phyloP scores from a whole-genome alignment of 768 basidiomycete species.

The Suillus ampliporus region DNA sequence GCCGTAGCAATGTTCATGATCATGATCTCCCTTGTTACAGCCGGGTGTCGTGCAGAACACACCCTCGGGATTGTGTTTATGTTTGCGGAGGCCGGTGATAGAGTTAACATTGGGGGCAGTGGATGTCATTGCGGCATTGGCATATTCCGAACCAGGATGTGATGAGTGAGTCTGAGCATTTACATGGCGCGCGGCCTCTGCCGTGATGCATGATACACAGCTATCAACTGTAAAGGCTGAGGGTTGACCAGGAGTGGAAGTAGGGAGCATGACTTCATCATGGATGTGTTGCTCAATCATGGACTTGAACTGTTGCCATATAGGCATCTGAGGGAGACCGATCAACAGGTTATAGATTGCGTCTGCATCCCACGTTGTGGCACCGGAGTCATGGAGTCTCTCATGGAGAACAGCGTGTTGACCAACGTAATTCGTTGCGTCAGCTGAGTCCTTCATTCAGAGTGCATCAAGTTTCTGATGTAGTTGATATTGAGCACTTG shows the following conservation, averaged over 20 bases:
- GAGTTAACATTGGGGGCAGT: no score
- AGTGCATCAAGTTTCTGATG: background rate
- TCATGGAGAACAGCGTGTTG: background rate
- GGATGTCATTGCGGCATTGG: no score
- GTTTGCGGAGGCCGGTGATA: no score
- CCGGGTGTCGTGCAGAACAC: no score
- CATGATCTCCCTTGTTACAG: no score
- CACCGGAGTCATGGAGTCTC: background rate
- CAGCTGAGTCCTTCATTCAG: background rate
- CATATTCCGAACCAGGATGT: background rate
- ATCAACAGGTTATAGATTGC: background rate
- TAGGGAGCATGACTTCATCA: background rate
- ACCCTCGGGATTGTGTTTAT: no score
- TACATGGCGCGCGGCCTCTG: background rate
- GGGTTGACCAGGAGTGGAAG: background rate
- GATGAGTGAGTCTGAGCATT: background rate
- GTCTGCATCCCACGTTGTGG: background rate
- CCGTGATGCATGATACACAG: background rate
- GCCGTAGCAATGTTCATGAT: no score
- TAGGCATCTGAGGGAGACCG: accelerated
- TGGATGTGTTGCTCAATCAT: background rate
- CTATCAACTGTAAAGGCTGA: background rate
- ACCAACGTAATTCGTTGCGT: background rate
- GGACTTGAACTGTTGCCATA: background rate
- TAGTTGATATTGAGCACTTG: background rate